Evolutionary conservation across 352 stramenopile genomes (phyloP), one percentile per base, ranked within the genome.

Genomic region (Hyaloperonospora brassicae): DNA sequence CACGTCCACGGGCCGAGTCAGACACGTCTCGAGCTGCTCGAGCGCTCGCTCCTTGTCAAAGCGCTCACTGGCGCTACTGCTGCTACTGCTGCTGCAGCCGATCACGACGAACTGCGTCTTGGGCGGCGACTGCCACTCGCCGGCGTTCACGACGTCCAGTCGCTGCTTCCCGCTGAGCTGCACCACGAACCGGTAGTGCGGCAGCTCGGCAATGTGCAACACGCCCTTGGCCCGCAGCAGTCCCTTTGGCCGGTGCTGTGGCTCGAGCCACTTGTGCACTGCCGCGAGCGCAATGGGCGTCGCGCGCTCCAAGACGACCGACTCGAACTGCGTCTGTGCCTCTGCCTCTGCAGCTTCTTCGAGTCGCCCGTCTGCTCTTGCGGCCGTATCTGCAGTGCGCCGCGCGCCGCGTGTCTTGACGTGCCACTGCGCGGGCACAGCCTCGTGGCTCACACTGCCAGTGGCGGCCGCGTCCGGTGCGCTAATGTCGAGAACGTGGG

Each of bases 61-160:
- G 10, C 48, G 43, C 11, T 59, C 51, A 39, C 21, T 31, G 11
- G 14, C 38, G 21, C 34, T 59, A 8, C 23, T 17, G 13, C n/a
- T 38, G 21, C 34, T 59, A 8, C 23, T 17, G 31, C 40, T 59
- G 10, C 30, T 64, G 9, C 66, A 58, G 23, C 76, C 79, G 11
- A 89, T 87, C 38, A 89, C 74, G 13, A 82, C 75, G 13, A 89
- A 80, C 46, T 89, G 76, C 36, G 76, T 86, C 63, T 83, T 85
- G 2, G 79, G 79, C 8, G 67, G 63, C 25, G 73, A 67, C 23
- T 70, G 61, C 79, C 79, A 89, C 13, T 56, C 44, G 0, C 79
- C 79, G 25, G 73, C 62, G 50, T 84, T 79, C 41, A 84, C 70
- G 5, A 89, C 66, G 44, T 89, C 72, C 52, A 89, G 50, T 52